Base-by-base conservation (phyloP, 345 rosid species). In the Pelargonium nanum region DNA sequence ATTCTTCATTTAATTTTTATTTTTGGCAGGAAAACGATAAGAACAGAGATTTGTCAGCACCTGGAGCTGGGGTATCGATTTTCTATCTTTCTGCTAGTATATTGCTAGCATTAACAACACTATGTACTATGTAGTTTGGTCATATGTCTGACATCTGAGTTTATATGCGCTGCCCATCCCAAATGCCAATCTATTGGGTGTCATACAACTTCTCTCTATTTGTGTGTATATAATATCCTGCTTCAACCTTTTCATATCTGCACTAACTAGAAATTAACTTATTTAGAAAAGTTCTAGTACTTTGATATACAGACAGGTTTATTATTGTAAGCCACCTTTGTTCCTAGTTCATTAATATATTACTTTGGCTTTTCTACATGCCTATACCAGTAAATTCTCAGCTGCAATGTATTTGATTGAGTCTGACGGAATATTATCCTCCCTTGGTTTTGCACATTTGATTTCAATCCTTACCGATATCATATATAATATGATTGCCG, bases 51-150 rank as follows among this genome's bases (percentile, higher is more conserved):
- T 73, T 83, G 71, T 82, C 97, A 19, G 98, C 75, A 70, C 87
- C 94, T 68, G 96, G 91, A 67, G 97, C 97, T 67, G 97, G 98
- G 97, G 98, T 92, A 85, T 56, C 79, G 54, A 59, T 32, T 40
- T 44, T 64, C 63, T 53, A 55, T 51, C 26, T 58, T n/a, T n/a
- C n/a, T n/a, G n/a, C n/a, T 40, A 40, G 48, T 40, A 9, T 40
- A 40, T 6, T 40, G 2, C 15, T 40, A 2, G 15, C 15, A 40
- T n/a, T 52, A 52, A 52, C 53, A n/a, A 52, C n/a, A 40, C 48
- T 40, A 6, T 40, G 48, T 52, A 40, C 48, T 40, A 6, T 40
- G 48, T 6, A 40, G 48, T 40, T 40, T 40, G 48, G 48, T 40
- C 15, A 40, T 40, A 40, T 40, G 15, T 40, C 48, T 40, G 48